Evolutionary conservation across 2,329 filamentous ascomycete genomes (phyloP), one percentile per base, ranked within the genome.

Genomic region (Ceratocystis eucalypticola): DNA sequence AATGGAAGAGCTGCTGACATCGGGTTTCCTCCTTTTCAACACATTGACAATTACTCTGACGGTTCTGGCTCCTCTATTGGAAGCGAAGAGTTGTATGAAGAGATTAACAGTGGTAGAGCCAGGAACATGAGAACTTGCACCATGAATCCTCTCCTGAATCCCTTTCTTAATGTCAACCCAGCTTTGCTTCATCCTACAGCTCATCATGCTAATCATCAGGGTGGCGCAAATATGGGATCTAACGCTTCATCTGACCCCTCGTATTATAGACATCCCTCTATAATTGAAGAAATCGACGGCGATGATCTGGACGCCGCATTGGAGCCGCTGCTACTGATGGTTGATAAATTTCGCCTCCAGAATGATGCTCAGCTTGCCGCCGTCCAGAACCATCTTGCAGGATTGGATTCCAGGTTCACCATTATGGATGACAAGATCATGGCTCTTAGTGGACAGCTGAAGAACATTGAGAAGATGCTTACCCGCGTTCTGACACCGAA

Each of bases 291-390:
- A 6, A 15, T 45, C 15, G 22, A 62, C 22, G 12, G 46, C 12
- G 61, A 62, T 28, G 61, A 33, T 5, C 61, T 62, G 17, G 41
- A 20, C 2, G 28, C 3, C 4, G 22, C 45, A 1, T 15, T 62
- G 61, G 45, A 62, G 61, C 61, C 61, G 22, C 41, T 62, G 3
- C n/a, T 25, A 7, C 22, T 62, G 41, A 10, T 17, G 7, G 15
- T 62, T 12, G 45, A 62, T 46, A 17, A 62, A n/a, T 33, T 62
- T 44, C 61, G 61, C 61, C 33, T 41, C 12, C 30, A 62, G 61
- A 62, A 30, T 44, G 61, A 62, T 15, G n/a, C 25, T 25, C 41
- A 30, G n/a, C 44, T 62, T 10, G 20, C 30, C 41, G 45, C 22
- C 41, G 45, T 62, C 10, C 61, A 62, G 61, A 45, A 12, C 17